Conservation (phyloP, 202 grass and related monocot genomes). For the Cymbopogon flexuosus region DNA sequence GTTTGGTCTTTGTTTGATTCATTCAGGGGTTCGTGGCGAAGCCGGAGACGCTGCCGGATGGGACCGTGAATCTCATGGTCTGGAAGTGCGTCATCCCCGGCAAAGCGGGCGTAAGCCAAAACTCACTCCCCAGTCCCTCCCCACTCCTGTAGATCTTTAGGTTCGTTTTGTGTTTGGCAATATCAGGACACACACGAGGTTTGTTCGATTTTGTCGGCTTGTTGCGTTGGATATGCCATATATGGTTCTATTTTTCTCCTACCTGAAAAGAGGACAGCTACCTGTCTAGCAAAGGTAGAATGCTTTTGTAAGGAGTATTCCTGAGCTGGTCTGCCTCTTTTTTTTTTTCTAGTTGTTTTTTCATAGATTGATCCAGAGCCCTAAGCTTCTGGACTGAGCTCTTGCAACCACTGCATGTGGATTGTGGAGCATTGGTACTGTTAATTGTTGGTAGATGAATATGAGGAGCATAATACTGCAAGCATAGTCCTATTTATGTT, state of each 20-base stretch:
- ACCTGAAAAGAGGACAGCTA: neutral
- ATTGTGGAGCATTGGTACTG: neutral
- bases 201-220: neutral
- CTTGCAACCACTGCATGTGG: no score
- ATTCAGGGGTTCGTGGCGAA: conserved; percentile 79
- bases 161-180: neutral
- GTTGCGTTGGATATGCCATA: neutral
- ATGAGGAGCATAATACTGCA: neutral
- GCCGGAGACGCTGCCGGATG: conserved; percentile 67
- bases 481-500: neutral
- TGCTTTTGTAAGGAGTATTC: neutral
- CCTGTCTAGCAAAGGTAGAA: neutral
- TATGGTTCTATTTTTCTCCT: neutral
- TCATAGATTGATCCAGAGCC: neutral
- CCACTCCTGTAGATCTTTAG: neutral
- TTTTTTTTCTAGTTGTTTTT: neutral
- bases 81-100: conserved; percentile 75
- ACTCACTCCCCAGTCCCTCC: neutral
- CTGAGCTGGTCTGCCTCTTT: no score
- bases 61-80: conserved; percentile 67
- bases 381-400: no score
- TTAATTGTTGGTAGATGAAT: neutral
- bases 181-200: neutral
- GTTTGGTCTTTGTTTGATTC: conserved; percentile 2
- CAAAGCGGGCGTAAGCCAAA: conserved; percentile 59